Conservation (phyloP, 2,329 filamentous ascomycete species). For the Aspergillus phoenicis region DNA sequence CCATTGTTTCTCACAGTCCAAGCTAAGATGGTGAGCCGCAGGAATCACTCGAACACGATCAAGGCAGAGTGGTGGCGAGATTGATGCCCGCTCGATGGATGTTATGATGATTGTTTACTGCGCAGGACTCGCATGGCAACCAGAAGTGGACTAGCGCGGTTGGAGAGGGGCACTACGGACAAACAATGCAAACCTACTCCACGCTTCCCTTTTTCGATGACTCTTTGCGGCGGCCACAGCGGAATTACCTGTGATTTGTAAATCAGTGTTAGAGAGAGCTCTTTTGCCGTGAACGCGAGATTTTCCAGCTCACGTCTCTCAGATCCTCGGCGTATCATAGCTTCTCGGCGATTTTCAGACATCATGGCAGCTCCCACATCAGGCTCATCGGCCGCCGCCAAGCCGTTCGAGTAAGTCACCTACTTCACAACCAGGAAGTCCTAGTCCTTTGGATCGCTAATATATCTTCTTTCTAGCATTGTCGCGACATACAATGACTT, state of each 20-base stretch:
- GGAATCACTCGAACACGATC: not conserved
- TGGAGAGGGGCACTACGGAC: conserved; percentile 32
- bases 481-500: conserved; percentile 67
- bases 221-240: conserved; percentile 20
- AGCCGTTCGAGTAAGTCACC: conserved; percentile 44
- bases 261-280: conserved; percentile 2
- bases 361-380: conserved; percentile 34
- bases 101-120: conserved; percentile 43
- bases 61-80: conserved; percentile 1
- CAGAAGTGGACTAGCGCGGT: conserved; percentile 33
- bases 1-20: conserved; percentile 37
- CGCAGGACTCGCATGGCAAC: conserved; percentile 28
- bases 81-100: conserved; percentile 14
- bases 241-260: not conserved
- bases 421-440: not conserved
- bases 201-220: conserved; percentile 28
- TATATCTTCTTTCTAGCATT: conserved; percentile 48
- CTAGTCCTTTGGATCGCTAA: conserved; percentile 19
- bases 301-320: conserved; percentile 16
- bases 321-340: not conserved
- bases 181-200: conserved; percentile 39
- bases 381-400: conserved; percentile 27
- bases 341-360: conserved; percentile 6
- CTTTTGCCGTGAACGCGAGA: not conserved
- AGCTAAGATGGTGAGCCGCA: not conserved